A percentile compares a stretch with the other conserved stretches of the same genome.
phyloP scores from a whole-genome alignment of 108 stramenopile species.

The Heterococcus sp. region DNA sequence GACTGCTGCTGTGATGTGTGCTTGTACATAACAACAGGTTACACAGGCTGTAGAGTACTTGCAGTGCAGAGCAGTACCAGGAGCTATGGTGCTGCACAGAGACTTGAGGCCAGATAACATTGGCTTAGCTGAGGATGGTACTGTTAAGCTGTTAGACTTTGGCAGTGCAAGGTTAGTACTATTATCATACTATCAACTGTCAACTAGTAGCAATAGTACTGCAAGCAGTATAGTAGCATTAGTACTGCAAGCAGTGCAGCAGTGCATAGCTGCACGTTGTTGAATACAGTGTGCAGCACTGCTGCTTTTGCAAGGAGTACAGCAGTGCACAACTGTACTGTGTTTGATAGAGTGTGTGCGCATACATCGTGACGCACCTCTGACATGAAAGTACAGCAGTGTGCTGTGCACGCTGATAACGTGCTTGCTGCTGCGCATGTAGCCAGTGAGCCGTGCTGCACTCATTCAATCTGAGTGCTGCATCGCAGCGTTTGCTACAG shows the following conservation, averaged over 20 bases:
- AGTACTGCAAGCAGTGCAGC: not conserved
- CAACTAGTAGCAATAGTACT: no score
- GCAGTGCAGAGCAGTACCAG: conserved; percentile 15
- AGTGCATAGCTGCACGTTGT: no score
- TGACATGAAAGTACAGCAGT: no score
- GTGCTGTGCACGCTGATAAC: no score
- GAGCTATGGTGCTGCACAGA: conserved; percentile 9
- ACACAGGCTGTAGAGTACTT: conserved; percentile 27
- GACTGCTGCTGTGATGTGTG: no score
- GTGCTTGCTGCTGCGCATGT: no score
- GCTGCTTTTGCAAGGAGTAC: not conserved
- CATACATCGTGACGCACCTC: no score
- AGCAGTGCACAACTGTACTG: not conserved
- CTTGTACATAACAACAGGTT: no score
- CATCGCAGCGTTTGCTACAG: no score
- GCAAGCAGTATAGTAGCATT: not conserved
- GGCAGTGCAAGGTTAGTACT: not conserved
- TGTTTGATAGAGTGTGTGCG: not conserved
- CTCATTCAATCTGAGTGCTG: no score
- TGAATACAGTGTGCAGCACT: not conserved
- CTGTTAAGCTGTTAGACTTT: not conserved
- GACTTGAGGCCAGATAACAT: conserved; percentile 13
- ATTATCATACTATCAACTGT: no score
- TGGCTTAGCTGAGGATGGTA: not conserved
- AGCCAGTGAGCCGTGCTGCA: no score